Conservation (phyloP, 768 basidiomycete species). For the Xerocomellus chrysenteron region DNA sequence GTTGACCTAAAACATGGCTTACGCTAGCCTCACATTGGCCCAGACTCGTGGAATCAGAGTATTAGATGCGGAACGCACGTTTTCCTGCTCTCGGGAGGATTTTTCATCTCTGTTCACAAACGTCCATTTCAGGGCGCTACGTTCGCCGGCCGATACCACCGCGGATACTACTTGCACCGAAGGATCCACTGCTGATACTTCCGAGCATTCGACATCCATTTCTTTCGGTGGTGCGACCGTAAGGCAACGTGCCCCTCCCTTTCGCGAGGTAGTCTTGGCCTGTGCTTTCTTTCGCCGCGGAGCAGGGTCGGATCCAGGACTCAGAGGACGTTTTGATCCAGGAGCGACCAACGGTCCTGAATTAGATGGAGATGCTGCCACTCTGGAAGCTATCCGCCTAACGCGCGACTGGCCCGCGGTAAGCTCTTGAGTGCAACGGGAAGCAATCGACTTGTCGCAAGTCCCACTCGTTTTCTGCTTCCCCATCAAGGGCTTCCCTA, state of each 20-base stretch:
- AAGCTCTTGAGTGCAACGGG: neutral
- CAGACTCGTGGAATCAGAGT: constrained; percentile 23
- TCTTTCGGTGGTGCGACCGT: neutral
- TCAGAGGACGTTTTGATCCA: constrained; percentile 19
- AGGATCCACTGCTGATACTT: neutral
- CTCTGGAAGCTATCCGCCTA: neutral
- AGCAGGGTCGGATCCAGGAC: neutral
- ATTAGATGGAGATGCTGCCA: neutral
- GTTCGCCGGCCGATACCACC: neutral
- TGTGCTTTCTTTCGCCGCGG: constrained; percentile 10
- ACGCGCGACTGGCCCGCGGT: neutral
- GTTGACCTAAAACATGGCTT: neutral
- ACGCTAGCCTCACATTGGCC: constrained; percentile 25
- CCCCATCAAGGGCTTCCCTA: neutral
- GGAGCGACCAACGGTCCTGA: neutral
- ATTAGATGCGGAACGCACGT: neutral
- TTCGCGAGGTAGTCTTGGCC: neutral
- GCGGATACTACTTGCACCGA: neutral
- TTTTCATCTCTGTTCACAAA: constrained; percentile 11
- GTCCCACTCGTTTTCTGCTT: neutral
- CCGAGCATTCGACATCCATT: neutral
- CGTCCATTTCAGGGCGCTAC: constrained; percentile 15
- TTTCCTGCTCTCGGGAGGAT: neutral
- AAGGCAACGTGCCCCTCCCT: neutral
- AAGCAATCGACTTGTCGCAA: neutral